Percentiles rank a stretch among this genome's conserved stretches.
phyloP scores from a whole-genome alignment of 192 early-diverging fungal species.

The Dimargaris verticillata region DNA sequence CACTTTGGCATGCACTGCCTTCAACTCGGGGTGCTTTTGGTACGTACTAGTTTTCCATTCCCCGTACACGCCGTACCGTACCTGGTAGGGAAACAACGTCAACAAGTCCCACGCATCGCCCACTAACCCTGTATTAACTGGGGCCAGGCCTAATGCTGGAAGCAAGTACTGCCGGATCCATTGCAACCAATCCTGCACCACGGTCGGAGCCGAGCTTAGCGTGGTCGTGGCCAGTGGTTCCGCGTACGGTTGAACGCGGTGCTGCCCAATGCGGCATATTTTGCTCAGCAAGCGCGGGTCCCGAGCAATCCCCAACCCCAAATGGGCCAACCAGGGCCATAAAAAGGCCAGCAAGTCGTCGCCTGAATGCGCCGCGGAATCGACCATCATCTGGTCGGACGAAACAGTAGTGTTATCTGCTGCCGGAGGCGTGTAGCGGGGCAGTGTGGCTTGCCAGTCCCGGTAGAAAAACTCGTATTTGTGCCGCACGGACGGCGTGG shows the following conservation, averaged over 20 bases:
- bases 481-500: background rate
- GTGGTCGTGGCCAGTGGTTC: too few relatives aligned
- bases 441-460: background rate
- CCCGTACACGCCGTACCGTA: slow-evolving; percentile 53
- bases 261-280: slow-evolving; percentile 25
- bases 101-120: slow-evolving; percentile 50
- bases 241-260: slow-evolving; percentile 17
- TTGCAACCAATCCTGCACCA: slow-evolving; percentile 6
- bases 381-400: background rate
- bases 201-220: background rate
- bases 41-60: slow-evolving; percentile 57
- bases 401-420: background rate
- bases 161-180: slow-evolving; percentile 29
- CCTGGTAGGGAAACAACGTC: slow-evolving; percentile 34
- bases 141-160: slow-evolving; percentile 42
- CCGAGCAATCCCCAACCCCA: slow-evolving; percentile 22
- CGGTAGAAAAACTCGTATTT: background rate
- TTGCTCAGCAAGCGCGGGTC: slow-evolving; percentile 28
- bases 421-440: background rate
- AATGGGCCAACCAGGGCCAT: slow-evolving; percentile 16
- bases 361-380: background rate
- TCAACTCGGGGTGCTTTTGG: slow-evolving; percentile 33
- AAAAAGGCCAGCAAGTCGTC: background rate
- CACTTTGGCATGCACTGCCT: slow-evolving; percentile 24
- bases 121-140: slow-evolving; percentile 45